Conservation (phyloP, 2,329 filamentous ascomycete genomes). For the Berkeleyomyces basicola region DNA sequence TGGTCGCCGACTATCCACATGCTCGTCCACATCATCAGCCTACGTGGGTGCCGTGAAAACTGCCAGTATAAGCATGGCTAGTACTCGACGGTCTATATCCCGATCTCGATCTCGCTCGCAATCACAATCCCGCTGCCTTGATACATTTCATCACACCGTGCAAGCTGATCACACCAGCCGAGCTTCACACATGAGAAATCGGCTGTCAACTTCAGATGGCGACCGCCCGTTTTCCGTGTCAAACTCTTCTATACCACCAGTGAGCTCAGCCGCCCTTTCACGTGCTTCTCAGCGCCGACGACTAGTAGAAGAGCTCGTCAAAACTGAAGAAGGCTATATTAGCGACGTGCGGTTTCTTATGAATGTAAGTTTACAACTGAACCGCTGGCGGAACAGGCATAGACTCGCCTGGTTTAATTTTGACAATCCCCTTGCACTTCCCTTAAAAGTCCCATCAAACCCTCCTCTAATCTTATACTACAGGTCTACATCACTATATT, state of each 20-base stretch:
- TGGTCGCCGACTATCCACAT: conserved; percentile 22
- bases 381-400: not conserved
- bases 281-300: conserved; percentile 60
- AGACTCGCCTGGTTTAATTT: not conserved
- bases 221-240: conserved; percentile 25
- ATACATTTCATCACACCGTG: conserved; percentile 22
- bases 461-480: not conserved
- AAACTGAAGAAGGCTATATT: conserved; percentile 78
- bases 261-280: conserved; percentile 51
- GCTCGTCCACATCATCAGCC: conserved; percentile 58
- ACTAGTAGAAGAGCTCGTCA: conserved; percentile 71
- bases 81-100: conserved; percentile 39
- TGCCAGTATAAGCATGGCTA: conserved; percentile 60
- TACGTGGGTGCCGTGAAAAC: conserved; percentile 72
- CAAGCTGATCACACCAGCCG: conserved; percentile 46
- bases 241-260: conserved; percentile 19
- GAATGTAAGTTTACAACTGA: conserved; percentile 41
- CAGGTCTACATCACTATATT: conserved; percentile 63
- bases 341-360: conserved; percentile 72
- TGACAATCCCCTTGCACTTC: not conserved
- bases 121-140: not conserved
- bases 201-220: conserved; percentile 45
- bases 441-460: conserved; percentile 5
- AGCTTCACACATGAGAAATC: conserved; percentile 34
- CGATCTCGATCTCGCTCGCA: conserved; percentile 13